Evolutionary conservation across 177 flowering plant genomes (phyloP).

Genomic region (Telopea speciosissima): DNA sequence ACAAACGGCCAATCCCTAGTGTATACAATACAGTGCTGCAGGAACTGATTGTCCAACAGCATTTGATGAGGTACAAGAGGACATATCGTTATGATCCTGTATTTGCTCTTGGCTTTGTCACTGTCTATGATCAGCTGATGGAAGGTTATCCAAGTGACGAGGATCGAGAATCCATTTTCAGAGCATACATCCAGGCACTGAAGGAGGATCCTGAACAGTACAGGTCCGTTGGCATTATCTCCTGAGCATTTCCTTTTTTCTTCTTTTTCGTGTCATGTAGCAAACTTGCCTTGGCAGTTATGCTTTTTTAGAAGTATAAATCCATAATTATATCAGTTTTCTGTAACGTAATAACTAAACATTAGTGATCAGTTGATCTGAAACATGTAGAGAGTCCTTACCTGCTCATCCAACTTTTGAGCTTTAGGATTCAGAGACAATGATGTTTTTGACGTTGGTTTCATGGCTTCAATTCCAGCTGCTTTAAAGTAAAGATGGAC

Average conservation of each 20-base stretch:
- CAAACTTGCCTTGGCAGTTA: neutral
- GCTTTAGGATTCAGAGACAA: neutral
- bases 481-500: neutral
- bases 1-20: constrained; percentile 88
- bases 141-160: constrained; percentile 88
- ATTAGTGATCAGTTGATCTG: neutral
- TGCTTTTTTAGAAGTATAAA: neutral
- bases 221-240: constrained; percentile 33
- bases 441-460: neutral
- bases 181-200: constrained; percentile 73
- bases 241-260: neutral
- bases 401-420: neutral
- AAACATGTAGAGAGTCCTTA: neutral
- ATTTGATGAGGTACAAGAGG: constrained; percentile 78
- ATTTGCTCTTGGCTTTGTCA: constrained; percentile 96
- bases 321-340: neutral
- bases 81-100: constrained; percentile 75
- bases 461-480: neutral
- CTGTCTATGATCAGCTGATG: constrained; percentile 92
- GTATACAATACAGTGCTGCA: constrained; percentile 83
- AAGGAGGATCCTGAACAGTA: constrained; percentile 86
- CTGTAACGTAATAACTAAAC: neutral
- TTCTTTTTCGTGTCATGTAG: neutral
- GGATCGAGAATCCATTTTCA: constrained; percentile 77
- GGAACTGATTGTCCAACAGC: constrained; percentile 92